Base-by-base conservation (phyloP, 2,329 filamentous ascomycete genomes). In the Conoideocrella luteorostrata region DNA sequence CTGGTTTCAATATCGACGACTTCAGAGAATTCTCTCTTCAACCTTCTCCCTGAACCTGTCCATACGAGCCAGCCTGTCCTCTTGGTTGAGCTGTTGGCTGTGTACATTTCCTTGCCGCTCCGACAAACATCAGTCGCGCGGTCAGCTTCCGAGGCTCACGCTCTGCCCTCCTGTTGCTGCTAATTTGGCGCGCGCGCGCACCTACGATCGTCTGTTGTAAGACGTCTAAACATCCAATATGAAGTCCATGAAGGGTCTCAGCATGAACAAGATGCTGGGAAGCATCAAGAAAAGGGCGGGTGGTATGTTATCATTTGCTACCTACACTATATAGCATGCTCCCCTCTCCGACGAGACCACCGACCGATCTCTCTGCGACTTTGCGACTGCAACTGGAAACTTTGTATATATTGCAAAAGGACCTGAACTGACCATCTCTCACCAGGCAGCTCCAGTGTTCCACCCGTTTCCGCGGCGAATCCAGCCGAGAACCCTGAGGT, bases 401-500 rank as follows among this genome's bases (percentile, higher is more conserved):
- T 10, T 7, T 28, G 11, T 9, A 12, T 15, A 15, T 15, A 20
- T n/a, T 30, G 7, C 33, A 22, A 15, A 23, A 3, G n/a, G 13
- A 4, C 22, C 12, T 39, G 13, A 18, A 22, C 30, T 35, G 12
- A 42, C 20, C 4, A 23, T 20, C 13, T 5, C 10, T 24, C 18
- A 7, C n/a, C 20, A 47, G 45, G 36, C 24, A 44, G 37, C 37
- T 37, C 38, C 5, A 47, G 42, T 17, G 13, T 38, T 7, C 41
- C 52, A 22, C 43, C 44, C 29, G 46, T 52, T 35, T 52, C 57
- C 29, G 51, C 57, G 32, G 39, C 47, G 12, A 57, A 54, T n/a
- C 52, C 59, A 11, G 68, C 69, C 47, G 80, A 83, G 55, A 77
- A 77, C 12, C 85, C 84, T 43, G 84, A 88, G 65, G 77, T 72